phyloP scores from a whole-genome alignment of 495 filamentous ascomycete genomes.

The Neurospora sublineolata region DNA sequence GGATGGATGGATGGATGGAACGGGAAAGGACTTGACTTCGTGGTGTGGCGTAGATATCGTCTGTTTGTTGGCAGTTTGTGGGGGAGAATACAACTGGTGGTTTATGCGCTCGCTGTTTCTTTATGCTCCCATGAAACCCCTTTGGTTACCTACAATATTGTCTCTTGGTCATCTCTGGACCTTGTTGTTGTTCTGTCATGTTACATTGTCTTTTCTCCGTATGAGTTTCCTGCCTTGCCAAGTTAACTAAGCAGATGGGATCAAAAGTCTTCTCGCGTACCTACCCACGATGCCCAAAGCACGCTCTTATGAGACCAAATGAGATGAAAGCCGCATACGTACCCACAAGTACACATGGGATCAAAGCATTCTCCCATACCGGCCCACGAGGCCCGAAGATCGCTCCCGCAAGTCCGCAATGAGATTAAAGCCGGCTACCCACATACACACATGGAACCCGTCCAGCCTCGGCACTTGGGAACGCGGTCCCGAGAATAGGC shows the following conservation, averaged over 20 bases:
- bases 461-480: neutral
- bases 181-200: neutral
- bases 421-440: neutral
- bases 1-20: neutral
- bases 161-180: neutral
- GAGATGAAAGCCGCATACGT: neutral
- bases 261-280: neutral
- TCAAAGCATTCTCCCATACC: neutral
- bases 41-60: neutral
- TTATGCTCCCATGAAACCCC: neutral
- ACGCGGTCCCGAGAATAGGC: neutral
- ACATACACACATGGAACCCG: neutral
- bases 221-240: neutral
- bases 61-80: neutral
- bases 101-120: neutral
- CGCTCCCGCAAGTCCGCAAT: neutral
- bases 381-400: neutral
- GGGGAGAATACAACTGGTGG: neutral
- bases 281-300: too few species aligned
- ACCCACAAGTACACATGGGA: neutral
- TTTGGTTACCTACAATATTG: neutral
- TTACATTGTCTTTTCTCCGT: neutral
- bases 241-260: neutral
- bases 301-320: neutral
- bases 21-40: neutral